These are phyloP conservation scores for Aschersonia sp. DNA, from an alignment of 2,329 filamentous ascomycete genomes.

Conservation along the genomic window DNA sequence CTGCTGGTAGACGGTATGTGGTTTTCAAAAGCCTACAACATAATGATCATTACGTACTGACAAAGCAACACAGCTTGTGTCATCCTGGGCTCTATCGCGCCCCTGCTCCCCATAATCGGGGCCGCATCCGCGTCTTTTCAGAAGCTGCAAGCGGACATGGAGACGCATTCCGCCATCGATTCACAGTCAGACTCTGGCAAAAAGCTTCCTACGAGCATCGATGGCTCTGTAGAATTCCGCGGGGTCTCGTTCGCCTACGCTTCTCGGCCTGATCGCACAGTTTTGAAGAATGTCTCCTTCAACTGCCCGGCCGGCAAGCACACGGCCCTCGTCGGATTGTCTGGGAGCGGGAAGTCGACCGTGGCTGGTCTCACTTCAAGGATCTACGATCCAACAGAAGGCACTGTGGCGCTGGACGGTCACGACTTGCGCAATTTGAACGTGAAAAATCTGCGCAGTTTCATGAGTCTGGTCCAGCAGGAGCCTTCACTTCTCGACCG, in stretches of 20 bases:
- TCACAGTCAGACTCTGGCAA: constrained; percentile 13
- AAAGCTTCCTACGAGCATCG: constrained; percentile 19
- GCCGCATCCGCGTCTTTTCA: constrained; percentile 37
- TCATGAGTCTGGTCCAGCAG: constrained; percentile 46
- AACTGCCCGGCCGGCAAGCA: constrained; percentile 35
- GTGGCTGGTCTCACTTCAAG: constrained; percentile 50
- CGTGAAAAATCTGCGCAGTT: constrained; percentile 37
- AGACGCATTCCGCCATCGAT: constrained; percentile 28
- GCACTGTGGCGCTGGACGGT: constrained; percentile 22
- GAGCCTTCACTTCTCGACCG: constrained; percentile 48
- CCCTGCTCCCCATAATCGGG: constrained; percentile 42
- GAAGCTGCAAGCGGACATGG: constrained; percentile 38
- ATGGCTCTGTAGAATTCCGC: constrained; percentile 12
- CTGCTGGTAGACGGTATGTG: constrained; percentile 32
- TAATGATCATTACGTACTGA: not conserved
- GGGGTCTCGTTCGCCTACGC: constrained; percentile 23
- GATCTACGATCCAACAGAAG: constrained; percentile 42
- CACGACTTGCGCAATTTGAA: constrained; percentile 36
- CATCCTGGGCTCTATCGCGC: constrained; percentile 41
- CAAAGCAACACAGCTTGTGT: not conserved
- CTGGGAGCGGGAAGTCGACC: constrained; percentile 55
- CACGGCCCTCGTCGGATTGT: constrained; percentile 56
- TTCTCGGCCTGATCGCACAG: constrained; percentile 24
- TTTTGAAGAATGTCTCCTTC: constrained; percentile 1
- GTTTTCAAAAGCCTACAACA: not conserved